Evolutionary conservation across 176 grass and related monocot species (phyloP).

Genomic region (Tillandsia leiboldiana): DNA sequence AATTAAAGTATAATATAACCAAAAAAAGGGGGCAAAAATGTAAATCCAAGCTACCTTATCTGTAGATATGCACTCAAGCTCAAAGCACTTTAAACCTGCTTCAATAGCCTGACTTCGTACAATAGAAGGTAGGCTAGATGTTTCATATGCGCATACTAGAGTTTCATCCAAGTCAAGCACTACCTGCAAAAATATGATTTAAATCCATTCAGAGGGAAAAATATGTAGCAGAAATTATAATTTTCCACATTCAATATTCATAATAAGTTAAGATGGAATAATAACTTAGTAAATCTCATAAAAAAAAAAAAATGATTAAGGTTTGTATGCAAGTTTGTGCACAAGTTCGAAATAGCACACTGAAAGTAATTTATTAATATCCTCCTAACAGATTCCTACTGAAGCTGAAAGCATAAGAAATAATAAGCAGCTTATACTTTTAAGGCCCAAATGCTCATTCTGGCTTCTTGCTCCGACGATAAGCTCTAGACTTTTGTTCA

Average conservation of each 20-base stretch:
- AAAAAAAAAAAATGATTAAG: background rate
- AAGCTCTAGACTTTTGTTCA: too few relatives aligned
- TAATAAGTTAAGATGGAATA: too few relatives aligned
- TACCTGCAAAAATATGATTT: constrained; percentile 43
- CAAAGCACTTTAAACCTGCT: constrained; percentile 87
- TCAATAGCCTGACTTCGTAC: constrained; percentile 79
- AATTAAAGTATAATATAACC: background rate
- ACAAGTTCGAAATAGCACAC: too few relatives aligned
- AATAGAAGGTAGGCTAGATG: constrained; percentile 73
- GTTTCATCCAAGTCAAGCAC: constrained; percentile 99
- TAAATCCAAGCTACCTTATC: constrained; percentile 50
- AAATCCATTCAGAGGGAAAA: constrained; percentile 23
- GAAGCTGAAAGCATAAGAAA: too few relatives aligned
- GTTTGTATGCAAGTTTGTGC: too few relatives aligned
- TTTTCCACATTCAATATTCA: background rate
- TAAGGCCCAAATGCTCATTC: too few relatives aligned
- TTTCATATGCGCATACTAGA: constrained; percentile 98
- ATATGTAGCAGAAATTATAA: background rate
- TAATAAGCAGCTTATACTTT: too few relatives aligned
- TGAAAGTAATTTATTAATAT: too few relatives aligned
- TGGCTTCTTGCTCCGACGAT: too few relatives aligned
- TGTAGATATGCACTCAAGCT: constrained; percentile 78
- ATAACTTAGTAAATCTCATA: too few relatives aligned
- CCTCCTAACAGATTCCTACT: too few relatives aligned
- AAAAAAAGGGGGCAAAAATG: background rate